These are phyloP conservation scores for Colletotrichum chlorophyti DNA, from an alignment of 2,329 filamentous ascomycete genomes.

Conservation along the genomic window DNA sequence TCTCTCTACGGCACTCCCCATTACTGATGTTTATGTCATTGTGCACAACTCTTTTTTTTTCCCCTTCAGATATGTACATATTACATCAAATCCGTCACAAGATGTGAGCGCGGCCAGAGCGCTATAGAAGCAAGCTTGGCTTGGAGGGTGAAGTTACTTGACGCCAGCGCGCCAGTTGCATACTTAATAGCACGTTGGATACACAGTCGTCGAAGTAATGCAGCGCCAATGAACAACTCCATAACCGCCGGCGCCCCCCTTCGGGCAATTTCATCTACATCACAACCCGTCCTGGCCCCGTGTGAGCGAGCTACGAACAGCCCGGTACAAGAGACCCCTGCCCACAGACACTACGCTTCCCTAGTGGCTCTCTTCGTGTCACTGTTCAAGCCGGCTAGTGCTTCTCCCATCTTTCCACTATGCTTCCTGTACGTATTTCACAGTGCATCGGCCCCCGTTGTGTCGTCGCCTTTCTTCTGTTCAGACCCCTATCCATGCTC, in stretches of 20 bases:
- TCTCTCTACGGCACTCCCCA: not conserved
- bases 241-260: constrained; percentile 35
- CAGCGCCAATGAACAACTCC: constrained; percentile 38
- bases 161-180: constrained; percentile 27
- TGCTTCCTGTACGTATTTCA: constrained; percentile 27
- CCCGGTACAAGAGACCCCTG: constrained; percentile 32
- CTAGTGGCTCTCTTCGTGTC: constrained; percentile 35
- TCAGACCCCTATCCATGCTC: constrained; percentile 42
- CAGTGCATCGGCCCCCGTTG: constrained; percentile 14
- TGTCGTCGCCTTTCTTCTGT: constrained; percentile 8
- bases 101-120: constrained; percentile 19
- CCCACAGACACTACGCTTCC: constrained; percentile 27
- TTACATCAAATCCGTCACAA: not conserved
- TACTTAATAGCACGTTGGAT: constrained; percentile 37
- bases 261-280: constrained; percentile 53
- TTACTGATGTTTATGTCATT: constrained; percentile 6
- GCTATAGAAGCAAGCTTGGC: constrained; percentile 15
- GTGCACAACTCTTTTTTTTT: constrained; percentile 6
- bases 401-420: constrained; percentile 40
- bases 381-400: constrained; percentile 31
- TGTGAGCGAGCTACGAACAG: constrained; percentile 28
- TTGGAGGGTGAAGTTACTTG: constrained; percentile 14
- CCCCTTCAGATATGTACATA: not conserved
- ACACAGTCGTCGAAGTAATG: constrained; percentile 28
- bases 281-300: constrained; percentile 43